phyloP scores from a whole-genome alignment of 2,329 filamentous ascomycete species.

The Xylariaceae sp. region DNA sequence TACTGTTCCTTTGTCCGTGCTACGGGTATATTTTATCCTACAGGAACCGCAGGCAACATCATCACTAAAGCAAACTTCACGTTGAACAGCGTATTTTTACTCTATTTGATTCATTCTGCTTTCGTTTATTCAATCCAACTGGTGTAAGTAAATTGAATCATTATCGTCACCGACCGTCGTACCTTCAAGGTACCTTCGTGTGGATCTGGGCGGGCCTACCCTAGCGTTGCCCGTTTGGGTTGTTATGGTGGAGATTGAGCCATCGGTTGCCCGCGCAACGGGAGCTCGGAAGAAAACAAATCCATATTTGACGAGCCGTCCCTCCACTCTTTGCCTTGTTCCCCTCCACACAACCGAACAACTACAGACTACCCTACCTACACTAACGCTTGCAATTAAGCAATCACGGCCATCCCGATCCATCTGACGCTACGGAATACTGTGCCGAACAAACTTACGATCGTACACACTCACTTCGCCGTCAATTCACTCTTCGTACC shows the following conservation, averaged over 20 bases:
- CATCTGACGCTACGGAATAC: not conserved
- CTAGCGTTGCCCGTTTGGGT: not conserved
- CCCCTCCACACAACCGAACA: not conserved
- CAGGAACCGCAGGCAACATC: not conserved
- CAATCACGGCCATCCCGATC: not conserved
- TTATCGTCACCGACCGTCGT: too few species aligned
- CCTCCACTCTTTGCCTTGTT: not conserved
- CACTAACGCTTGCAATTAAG: not conserved
- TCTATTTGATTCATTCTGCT: not conserved
- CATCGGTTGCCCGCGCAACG: constrained; percentile 12
- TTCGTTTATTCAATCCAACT: not conserved
- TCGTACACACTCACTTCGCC: not conserved
- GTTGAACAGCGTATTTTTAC: not conserved
- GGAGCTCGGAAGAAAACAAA: constrained; percentile 13
- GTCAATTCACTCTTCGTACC: not conserved
- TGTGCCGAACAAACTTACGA: not conserved
- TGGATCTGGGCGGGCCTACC: not conserved
- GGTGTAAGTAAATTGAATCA: too few species aligned
- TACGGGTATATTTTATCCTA: not conserved
- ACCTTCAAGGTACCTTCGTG: too few species aligned
- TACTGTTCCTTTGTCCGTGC: too few species aligned
- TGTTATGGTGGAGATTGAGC: not conserved
- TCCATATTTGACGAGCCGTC: not conserved
- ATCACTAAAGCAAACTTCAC: not conserved
- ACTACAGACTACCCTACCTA: not conserved